Base-by-base conservation (phyloP, 345 rosid genomes). In the Chamaenerion angustifolium region DNA sequence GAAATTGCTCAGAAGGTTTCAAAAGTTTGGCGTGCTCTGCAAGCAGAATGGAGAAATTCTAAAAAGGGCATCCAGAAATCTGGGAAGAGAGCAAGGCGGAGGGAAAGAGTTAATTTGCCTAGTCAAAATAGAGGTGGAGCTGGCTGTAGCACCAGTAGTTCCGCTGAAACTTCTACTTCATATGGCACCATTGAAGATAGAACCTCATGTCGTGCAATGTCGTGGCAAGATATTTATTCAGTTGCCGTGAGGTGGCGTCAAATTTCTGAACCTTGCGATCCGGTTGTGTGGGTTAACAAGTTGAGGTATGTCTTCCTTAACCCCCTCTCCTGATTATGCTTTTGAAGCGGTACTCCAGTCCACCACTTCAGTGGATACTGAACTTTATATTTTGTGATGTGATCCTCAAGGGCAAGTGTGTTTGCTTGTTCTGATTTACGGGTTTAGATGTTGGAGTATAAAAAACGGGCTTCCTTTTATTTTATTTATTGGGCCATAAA, bases 241-340 rank as follows among this genome's bases (percentile, higher is more conserved):
- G 54, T 75, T 56, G 95, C 95, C 64, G 92, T 86, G 52, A 81
- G 69, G 76, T 90, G 98, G 98, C 83, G 98, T 66, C 98, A 90
- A 76, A 83, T 90, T 62, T 90, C 98, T 65, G 96, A 90, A 72
- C 98, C 98, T 63, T 90, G 96, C 69, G 94, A 90, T 51, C 95
- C 96, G 27, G 96, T 90, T 64, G 95, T 90, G 52, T 90, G 98
- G 98, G 78, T 90, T 59, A 78, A 90, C 79, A 86, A 80, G 68
- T 74, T 90, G 67, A 80, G 94, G 92, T 86, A 72, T 48, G 35
- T 15, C 37, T 49, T 47, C 31, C 19, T 44, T 31, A 31, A 3
- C 25, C 18, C 16, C 13, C n/a, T 27, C 35, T 40, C 42, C 8
- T 56, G 37, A 5, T 54, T 18, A 45, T 23, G 48, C 47, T 42